A percentile compares a stretch with the other conserved stretches of the same genome.
These are phyloP conservation scores for Apiotrichum porosum DNA, from an alignment of 1,284 basidiomycete species.

Conservation along the genomic window DNA sequence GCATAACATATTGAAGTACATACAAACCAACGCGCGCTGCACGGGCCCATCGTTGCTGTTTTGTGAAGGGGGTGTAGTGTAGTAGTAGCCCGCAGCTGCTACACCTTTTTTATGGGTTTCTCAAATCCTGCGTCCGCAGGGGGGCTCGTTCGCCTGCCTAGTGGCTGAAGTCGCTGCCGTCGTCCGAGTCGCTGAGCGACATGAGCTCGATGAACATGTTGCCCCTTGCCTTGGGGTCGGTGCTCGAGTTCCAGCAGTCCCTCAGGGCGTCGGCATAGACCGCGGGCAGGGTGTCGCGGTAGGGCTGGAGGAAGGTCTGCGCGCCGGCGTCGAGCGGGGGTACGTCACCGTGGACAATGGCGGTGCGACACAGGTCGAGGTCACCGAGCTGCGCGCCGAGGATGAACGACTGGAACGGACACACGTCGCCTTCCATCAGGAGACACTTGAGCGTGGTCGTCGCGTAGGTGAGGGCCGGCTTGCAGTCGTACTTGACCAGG, in stretches of 20 bases:
- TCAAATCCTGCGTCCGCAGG: too few species aligned
- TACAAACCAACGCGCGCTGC: too few species aligned
- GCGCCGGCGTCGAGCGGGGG: background rate
- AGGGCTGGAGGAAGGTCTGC: background rate
- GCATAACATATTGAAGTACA: too few species aligned
- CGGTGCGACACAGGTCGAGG: constrained; percentile 15
- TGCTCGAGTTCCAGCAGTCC: background rate
- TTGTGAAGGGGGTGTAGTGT: too few species aligned
- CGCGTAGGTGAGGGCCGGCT: background rate
- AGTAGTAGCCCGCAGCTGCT: too few species aligned
- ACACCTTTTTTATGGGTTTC: too few species aligned
- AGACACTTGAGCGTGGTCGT: constrained; percentile 5
- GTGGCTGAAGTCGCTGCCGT: too few species aligned
- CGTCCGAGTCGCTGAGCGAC: background rate
- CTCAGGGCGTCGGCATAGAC: constrained; percentile 4
- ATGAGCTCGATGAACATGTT: constrained; percentile 11
- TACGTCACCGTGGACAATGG: constrained; percentile 12
- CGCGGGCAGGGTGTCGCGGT: background rate
- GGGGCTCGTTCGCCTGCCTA: too few species aligned
- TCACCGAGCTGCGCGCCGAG: constrained; percentile 11
- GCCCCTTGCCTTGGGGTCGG: constrained; percentile 2
- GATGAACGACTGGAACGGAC: constrained; percentile 11
- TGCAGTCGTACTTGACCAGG: constrained; percentile 2
- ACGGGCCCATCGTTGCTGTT: too few species aligned
- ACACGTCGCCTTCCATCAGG: constrained; percentile 12